These are phyloP conservation scores for Pseudogymnoascus sp. DNA, from an alignment of 2,329 filamentous ascomycete genomes.

Conservation along the genomic window DNA sequence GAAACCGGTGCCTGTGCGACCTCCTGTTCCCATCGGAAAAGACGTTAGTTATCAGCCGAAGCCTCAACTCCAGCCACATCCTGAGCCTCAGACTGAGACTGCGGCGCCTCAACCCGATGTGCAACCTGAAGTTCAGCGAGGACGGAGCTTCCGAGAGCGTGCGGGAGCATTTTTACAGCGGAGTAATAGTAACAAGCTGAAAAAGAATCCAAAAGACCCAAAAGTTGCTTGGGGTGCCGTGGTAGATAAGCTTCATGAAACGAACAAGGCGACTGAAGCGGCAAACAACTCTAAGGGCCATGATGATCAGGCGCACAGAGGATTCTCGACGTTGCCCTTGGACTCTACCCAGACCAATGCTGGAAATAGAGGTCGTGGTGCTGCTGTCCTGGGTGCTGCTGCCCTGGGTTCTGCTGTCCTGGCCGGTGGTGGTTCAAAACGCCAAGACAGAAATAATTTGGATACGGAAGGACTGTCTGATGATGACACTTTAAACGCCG, in stretches of 20 bases:
- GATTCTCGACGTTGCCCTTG: background rate
- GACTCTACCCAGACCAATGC: background rate
- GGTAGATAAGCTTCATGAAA: background rate
- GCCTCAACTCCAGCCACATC: background rate
- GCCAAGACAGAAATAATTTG: background rate
- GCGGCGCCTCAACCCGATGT: background rate
- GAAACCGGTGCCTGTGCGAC: slow-evolving; percentile 15
- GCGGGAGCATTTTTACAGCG: slow-evolving; percentile 33
- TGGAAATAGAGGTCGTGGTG: background rate
- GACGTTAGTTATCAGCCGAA: slow-evolving; percentile 15
- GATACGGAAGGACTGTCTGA: background rate
- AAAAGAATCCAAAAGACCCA: slow-evolving; percentile 34
- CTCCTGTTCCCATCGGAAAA: slow-evolving; percentile 13
- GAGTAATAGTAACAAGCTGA: slow-evolving; percentile 49
- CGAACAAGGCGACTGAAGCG: background rate
- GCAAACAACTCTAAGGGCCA: background rate
- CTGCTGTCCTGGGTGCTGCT: background rate
- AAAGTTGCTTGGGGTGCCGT: background rate
- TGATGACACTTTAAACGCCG: slow-evolving; percentile 14
- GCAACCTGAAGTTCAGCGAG: slow-evolving; percentile 32
- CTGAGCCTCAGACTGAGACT: background rate
- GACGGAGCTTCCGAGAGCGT: slow-evolving; percentile 53
- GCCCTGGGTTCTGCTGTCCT: background rate
- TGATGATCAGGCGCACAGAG: background rate
- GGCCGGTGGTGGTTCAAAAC: background rate